Evolutionary conservation across 2,329 filamentous ascomycete species (phyloP), one percentile per base, ranked within the genome.

Genomic region (Alternaria solani): DNA sequence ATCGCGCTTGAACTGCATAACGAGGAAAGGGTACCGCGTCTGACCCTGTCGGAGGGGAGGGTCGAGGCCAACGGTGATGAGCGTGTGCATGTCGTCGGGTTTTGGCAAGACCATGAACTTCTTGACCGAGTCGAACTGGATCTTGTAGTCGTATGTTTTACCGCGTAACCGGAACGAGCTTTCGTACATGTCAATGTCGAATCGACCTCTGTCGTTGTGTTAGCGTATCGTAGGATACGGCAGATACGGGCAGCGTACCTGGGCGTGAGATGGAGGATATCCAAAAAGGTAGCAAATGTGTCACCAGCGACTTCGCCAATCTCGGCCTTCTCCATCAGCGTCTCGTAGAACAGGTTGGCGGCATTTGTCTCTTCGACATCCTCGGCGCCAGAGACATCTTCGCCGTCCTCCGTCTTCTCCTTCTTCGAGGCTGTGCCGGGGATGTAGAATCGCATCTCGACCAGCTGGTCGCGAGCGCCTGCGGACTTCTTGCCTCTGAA

Each of bases 91-190:
- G 69, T 99, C 95, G 78, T 99, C 95, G n/a, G 95, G 95, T 82
- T 99, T 99, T 48, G 95, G 95, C 6, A 99, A 88, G 30, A 98
- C 87, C 89, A 99, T 97, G 78, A 98, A 98, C 79, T 98, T 98
- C 85, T 99, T 99, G 82, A 98, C 93, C 51, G 90, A 89, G 59
- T 97, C 92, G 81, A 97, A 99, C 79, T 97, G 93, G 68, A 99
- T 98, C 87, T 99, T 99, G 88, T 99, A 99, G 83, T 99, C 96
- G 84, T 99, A 99, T 25, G 95, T 99, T 83, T 99, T 99, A 74
- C 95, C 95, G 67, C 95, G 94, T 63, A 99, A 87, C 64, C 95
- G 91, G 86, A 99, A 98, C 2, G 95, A 98, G 16, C 89, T 90
- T 80, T 98, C 95, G 86, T 99, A 99, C 91, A 99, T 97, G 80